Conservation (phyloP, 1,139 yeast species). For the Meyerozyma athensensis region DNA sequence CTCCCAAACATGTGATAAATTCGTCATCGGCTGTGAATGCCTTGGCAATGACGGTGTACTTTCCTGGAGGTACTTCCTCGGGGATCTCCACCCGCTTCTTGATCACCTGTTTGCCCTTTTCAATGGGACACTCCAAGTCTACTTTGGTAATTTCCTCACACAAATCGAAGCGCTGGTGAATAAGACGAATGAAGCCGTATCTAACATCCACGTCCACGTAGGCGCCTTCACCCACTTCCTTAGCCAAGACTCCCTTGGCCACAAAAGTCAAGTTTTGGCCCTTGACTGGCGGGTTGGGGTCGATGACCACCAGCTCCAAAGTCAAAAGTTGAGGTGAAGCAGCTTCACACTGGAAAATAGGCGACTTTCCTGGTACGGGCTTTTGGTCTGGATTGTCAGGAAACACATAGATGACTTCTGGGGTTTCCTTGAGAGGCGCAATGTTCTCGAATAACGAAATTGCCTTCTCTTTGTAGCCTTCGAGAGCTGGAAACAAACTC, state of each 20-base stretch:
- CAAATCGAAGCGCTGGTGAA: constrained; percentile 83
- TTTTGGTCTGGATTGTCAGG: constrained; percentile 30
- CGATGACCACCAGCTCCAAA: constrained; percentile 54
- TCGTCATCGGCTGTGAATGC: constrained; percentile 83
- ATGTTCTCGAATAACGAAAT: neutral
- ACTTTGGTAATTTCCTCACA: constrained; percentile 85
- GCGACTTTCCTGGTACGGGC: constrained; percentile 90
- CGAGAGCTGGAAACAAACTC: neutral
- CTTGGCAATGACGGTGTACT: constrained; percentile 77
- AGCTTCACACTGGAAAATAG: constrained; percentile 72
- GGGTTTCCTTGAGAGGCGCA: neutral
- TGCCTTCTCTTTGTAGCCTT: neutral
- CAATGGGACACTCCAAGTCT: constrained; percentile 76
- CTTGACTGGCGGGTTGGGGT: constrained; percentile 85
- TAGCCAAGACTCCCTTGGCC: constrained; percentile 61
- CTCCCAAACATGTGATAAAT: constrained; percentile 80
- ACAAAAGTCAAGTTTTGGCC: constrained; percentile 74
- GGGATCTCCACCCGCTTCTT: constrained; percentile 79
- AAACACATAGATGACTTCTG: neutral
- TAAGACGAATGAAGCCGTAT: constrained; percentile 82
- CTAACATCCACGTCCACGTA: constrained; percentile 91
- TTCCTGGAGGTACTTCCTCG: constrained; percentile 93
- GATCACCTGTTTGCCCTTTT: constrained; percentile 61
- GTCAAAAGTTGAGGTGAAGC: constrained; percentile 56
- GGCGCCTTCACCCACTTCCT: constrained; percentile 70